Evolutionary conservation across 371 early-diverging fungal genomes (phyloP).

Genomic region (Nosema granulosis): DNA sequence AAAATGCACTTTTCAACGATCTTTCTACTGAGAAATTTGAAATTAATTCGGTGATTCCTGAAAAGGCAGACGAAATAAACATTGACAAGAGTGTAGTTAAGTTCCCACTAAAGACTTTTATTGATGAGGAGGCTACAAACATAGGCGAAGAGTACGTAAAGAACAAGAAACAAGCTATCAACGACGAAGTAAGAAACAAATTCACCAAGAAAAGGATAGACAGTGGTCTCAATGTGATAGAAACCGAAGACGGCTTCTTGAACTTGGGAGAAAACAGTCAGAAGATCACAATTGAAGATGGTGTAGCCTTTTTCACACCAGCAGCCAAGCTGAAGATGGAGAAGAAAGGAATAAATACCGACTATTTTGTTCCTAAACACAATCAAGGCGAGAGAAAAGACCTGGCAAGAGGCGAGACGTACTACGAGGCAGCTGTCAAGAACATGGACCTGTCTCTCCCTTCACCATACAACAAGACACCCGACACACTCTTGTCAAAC

Average conservation of each 20-base stretch:
- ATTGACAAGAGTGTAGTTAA: constrained; percentile 45
- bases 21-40: constrained; percentile 36
- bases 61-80: constrained; percentile 42
- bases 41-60: constrained; percentile 56
- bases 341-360: constrained; percentile 49
- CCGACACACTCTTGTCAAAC: constrained; percentile 26
- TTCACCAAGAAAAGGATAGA: constrained; percentile 46
- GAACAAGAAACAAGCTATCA: constrained; percentile 48
- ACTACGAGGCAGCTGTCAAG: constrained; percentile 50
- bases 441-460: constrained; percentile 44
- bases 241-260: constrained; percentile 55
- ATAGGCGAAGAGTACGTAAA: constrained; percentile 57
- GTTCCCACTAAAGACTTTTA: constrained; percentile 63
- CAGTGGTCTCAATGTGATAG: constrained; percentile 58
- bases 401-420: constrained; percentile 40
- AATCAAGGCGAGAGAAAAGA: constrained; percentile 58
- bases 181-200: constrained; percentile 61
- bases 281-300: constrained; percentile 52
- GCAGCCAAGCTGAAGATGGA: constrained; percentile 56
- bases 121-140: constrained; percentile 41
- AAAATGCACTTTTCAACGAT: neutral
- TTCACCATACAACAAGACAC: constrained; percentile 30
- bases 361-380: constrained; percentile 23
- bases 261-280: constrained; percentile 62
- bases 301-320: constrained; percentile 44